Evolutionary conservation across 2,329 filamentous ascomycete species (phyloP), one percentile per base, ranked within the genome.

Genomic region (Fusarium sp.): DNA sequence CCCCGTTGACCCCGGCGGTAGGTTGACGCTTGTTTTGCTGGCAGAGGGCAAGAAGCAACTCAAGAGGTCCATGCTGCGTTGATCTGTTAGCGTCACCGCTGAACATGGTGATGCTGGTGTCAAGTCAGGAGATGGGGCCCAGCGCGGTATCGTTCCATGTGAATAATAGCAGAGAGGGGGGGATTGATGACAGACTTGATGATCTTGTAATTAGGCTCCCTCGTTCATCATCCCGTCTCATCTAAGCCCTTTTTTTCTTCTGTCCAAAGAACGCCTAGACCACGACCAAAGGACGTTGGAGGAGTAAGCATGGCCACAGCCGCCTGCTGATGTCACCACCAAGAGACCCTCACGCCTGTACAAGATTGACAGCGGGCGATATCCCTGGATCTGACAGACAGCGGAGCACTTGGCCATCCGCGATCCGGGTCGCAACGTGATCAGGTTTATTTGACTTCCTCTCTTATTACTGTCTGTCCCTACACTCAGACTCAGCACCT

Each of bases 251-350:
- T 31, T 31, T 22, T 52, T 31, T 31, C 6, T 43, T 27, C 14
- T 31, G 45, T 56, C 56, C n/a, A 33, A 60, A 56, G 35, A 65
- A 65, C 31, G 52, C 63, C 52, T 60, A 48, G 52, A 35, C 33
- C 45, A 13, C 33, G 33, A 20, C 27, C 10, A 24, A 45, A 22
- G 7, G 48, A 58, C 37, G 45, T 27, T 75, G 27, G 27, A 45
- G 64, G 61, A 59, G 68, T 60, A 61, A 66, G 69, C 74, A 74
- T 69, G 72, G 64, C 45, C 67, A 69, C 64, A 65, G 68, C 62
- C 61, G 68, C 68, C 61, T 72, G 54, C 61, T 74, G 72, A 74
- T 74, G 72, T 74, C 72, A 74, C 72, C 68, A 74, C 61, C 67
- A 74, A 74, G 63, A 50, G 58, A 67, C 56, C 67, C 67, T 74